These are phyloP conservation scores for Hypoxylon subgilvum DNA, from an alignment of 495 filamentous ascomycete species.

Conservation along the genomic window DNA sequence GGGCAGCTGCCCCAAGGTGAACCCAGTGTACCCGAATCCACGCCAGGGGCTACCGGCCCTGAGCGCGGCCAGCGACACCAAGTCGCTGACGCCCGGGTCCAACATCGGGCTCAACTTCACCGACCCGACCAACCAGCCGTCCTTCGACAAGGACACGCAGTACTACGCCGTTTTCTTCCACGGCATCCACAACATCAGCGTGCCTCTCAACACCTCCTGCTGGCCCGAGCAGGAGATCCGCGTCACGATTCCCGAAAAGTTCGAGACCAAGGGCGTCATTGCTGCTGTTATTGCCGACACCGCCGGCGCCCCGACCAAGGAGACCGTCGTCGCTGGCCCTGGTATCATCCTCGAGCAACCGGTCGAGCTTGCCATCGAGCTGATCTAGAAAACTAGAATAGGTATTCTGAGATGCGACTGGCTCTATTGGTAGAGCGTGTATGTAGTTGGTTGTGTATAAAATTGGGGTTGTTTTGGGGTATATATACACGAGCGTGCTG, in stretches of 20 bases:
- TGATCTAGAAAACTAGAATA: slow-evolving; percentile 1
- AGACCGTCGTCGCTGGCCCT: slow-evolving; percentile 43
- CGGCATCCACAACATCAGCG: slow-evolving; percentile 50
- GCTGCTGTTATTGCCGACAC: slow-evolving; percentile 53
- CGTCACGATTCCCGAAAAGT: slow-evolving; percentile 51
- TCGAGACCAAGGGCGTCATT: slow-evolving; percentile 58
- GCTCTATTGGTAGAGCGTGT: too few species aligned
- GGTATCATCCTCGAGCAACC: slow-evolving; percentile 34
- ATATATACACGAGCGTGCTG: background rate
- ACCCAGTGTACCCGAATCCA: slow-evolving; percentile 57
- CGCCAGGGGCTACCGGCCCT: slow-evolving; percentile 52
- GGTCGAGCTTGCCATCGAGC: slow-evolving; percentile 10
- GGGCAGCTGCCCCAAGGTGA: slow-evolving; percentile 55
- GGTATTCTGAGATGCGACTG: background rate
- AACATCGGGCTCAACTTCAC: slow-evolving; percentile 50
- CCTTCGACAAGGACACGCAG: slow-evolving; percentile 42
- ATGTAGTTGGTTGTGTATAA: background rate
- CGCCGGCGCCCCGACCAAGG: slow-evolving; percentile 53
- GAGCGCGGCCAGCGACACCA: slow-evolving; percentile 45
- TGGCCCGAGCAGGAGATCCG: slow-evolving; percentile 41
- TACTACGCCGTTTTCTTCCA: slow-evolving; percentile 64
- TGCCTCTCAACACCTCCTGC: slow-evolving; percentile 49
- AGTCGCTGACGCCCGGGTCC: slow-evolving; percentile 51
- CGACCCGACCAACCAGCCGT: slow-evolving; percentile 47
- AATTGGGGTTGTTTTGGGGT: background rate